A percentile compares a stretch with the other conserved stretches of the same genome.
phyloP scores from a whole-genome alignment of 2,329 filamentous ascomycete species.

The Penicillium sp. region DNA sequence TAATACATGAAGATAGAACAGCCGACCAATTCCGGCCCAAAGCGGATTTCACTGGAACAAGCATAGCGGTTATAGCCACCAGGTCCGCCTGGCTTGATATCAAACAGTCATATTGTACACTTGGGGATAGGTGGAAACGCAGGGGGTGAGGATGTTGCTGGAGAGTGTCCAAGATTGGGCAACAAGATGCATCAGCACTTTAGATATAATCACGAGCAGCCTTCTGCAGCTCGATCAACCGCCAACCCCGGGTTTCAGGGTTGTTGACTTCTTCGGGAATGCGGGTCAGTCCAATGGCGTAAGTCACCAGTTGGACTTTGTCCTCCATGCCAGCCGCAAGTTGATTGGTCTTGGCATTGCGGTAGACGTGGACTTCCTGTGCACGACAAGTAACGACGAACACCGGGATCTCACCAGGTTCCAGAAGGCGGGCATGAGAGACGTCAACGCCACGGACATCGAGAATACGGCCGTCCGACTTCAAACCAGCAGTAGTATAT shows the following conservation, averaged over 20 bases:
- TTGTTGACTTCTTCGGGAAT: conserved; percentile 95
- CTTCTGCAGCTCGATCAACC: conserved; percentile 97
- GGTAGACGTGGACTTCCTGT: conserved; percentile 96
- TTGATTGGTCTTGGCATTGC: conserved; percentile 81
- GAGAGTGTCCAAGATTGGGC: conserved; percentile 1
- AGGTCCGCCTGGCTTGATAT: conserved; percentile 35
- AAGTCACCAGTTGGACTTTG: conserved; percentile 95
- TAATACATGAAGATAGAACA: conserved; percentile 23
- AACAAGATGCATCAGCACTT: conserved; percentile 22
- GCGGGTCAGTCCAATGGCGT: conserved; percentile 91
- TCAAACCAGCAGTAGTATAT: conserved; percentile 86
- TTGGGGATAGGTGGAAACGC: conserved; percentile 18
- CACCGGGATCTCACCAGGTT: conserved; percentile 60
- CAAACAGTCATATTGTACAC: conserved; percentile 38
- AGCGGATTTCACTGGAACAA: conserved; percentile 24
- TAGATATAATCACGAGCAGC: conserved; percentile 84
- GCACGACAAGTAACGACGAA: conserved; percentile 96
- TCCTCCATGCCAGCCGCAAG: conserved; percentile 97
- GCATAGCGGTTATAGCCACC: conserved; percentile 28
- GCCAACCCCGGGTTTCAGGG: conserved; percentile 92
- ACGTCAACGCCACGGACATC: conserved; percentile 92
- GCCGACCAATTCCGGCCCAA: conserved; percentile 15
- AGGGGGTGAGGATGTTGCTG: conserved; percentile 14
- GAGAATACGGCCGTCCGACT: conserved; percentile 88
- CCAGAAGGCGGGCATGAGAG: conserved; percentile 43